These are phyloP conservation scores for Russula sp. DNA, from an alignment of 768 basidiomycete species.

Conservation along the genomic window DNA sequence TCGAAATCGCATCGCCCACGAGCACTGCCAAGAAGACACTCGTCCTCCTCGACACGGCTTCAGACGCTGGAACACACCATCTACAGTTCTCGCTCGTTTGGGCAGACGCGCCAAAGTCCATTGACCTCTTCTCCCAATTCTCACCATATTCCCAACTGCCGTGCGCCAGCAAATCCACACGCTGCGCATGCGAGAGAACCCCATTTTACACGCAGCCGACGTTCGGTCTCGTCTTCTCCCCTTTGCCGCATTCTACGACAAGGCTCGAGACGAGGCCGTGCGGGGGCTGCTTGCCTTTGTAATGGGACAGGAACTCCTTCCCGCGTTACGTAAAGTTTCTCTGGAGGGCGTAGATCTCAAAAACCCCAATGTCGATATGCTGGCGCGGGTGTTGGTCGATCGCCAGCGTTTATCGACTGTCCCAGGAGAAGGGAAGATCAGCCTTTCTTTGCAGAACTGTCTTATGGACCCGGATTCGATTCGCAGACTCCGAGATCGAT, in stretches of 20 bases:
- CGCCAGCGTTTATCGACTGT: background rate
- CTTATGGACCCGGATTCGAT: background rate
- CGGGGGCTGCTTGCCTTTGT: constrained; percentile 20
- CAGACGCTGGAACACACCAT: background rate
- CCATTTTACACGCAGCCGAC: constrained; percentile 9
- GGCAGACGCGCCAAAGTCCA: background rate
- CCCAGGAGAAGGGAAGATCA: constrained; percentile 1
- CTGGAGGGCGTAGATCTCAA: constrained; percentile 4
- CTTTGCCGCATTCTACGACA: constrained; percentile 2
- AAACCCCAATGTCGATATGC: background rate
- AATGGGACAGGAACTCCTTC: constrained; percentile 6
- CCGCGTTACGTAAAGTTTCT: constrained; percentile 3
- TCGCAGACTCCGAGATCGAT: constrained; percentile 3
- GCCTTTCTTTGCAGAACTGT: constrained; percentile 11
- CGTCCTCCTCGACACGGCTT: background rate
- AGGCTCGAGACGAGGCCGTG: constrained; percentile 22
- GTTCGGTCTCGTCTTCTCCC: constrained; percentile 11
- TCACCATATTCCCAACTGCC: constrained; percentile 5
- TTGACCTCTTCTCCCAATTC: constrained; percentile 8
- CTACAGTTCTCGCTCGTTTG: constrained; percentile 9
- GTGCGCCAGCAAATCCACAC: constrained; percentile 7
- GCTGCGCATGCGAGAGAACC: constrained; percentile 2
- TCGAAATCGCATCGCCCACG: constrained; percentile 12
- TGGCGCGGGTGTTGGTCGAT: constrained; percentile 9
- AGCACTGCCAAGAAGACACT: constrained; percentile 3